Evolutionary conservation across 2,329 filamentous ascomycete species (phyloP).

Genomic region (Aspergillus cejpii): DNA sequence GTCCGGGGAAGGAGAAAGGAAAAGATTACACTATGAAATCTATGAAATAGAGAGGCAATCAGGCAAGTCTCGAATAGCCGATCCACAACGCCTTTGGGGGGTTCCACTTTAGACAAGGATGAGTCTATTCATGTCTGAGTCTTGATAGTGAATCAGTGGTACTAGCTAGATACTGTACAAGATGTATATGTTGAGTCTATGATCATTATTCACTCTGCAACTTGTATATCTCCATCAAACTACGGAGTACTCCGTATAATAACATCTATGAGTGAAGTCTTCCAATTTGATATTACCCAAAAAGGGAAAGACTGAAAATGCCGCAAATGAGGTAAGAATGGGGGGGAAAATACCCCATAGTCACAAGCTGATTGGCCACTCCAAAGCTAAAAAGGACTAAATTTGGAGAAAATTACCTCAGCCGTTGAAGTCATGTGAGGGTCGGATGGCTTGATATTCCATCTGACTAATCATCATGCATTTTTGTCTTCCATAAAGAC

Average conservation of each 20-base stretch:
- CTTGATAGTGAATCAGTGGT: too few relatives aligned
- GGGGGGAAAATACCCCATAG: constrained; percentile 16
- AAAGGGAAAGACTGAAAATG: constrained; percentile 3
- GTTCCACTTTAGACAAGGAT: too few relatives aligned
- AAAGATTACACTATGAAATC: constrained; percentile 4
- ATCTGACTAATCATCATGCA: not conserved
- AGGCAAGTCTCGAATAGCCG: constrained; percentile 3
- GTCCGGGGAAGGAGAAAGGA: constrained; percentile 13
- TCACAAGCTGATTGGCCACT: constrained; percentile 13
- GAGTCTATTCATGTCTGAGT: too few relatives aligned
- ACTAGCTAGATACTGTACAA: too few relatives aligned
- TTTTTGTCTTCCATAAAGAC: not conserved
- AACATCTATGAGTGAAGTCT: too few relatives aligned
- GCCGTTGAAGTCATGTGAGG: not conserved
- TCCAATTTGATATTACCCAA: not conserved
- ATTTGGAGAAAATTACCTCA: constrained; percentile 15
- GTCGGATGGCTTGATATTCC: not conserved
- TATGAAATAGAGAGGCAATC: too few relatives aligned
- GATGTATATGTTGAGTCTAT: too few relatives aligned
- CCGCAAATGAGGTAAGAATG: constrained; percentile 8
- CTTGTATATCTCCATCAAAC: not conserved
- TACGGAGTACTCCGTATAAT: too few relatives aligned
- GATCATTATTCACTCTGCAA: not conserved
- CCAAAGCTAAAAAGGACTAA: constrained; percentile 6
- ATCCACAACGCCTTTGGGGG: not conserved